Evolutionary conservation across 139 green algal genomes (phyloP).

Genomic region (Volvox reticuliferus): DNA sequence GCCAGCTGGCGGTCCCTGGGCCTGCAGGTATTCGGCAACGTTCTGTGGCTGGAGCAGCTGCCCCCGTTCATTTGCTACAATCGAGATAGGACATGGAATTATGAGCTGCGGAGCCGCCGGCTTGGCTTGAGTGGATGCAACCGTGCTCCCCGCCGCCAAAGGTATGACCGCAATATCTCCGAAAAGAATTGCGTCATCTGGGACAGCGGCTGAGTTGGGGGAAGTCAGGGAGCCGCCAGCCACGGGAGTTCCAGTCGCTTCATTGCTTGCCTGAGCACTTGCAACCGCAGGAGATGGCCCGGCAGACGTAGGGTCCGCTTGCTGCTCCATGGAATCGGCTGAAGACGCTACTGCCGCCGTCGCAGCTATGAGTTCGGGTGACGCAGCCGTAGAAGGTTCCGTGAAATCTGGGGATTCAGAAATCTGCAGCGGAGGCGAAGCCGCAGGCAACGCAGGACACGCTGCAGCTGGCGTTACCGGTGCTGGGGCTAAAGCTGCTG

Average conservation of each 20-base stretch:
- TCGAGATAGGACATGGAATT: not conserved
- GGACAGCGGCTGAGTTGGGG: not conserved
- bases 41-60: not conserved
- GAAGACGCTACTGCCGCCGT: not conserved
- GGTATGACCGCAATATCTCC: constrained; percentile 44
- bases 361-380: not conserved
- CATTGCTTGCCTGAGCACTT: not conserved
- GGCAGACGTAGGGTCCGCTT: not conserved
- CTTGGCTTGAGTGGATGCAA: not conserved
- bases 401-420: too few relatives aligned
- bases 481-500: not conserved
- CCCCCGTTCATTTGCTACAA: not conserved
- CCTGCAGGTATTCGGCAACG: not conserved
- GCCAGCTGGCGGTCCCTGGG: not conserved
- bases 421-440: too few relatives aligned
- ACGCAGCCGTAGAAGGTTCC: too few relatives aligned
- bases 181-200: constrained; percentile 44
- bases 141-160: not conserved
- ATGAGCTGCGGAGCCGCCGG: not conserved
- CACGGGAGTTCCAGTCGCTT: not conserved
- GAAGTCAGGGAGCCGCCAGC: not conserved
- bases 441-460: not conserved
- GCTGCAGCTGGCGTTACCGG: not conserved
- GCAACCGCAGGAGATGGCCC: not conserved
- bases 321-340: not conserved